Conservation (phyloP, 345 rosid species). For the Salix viminalis region DNA sequence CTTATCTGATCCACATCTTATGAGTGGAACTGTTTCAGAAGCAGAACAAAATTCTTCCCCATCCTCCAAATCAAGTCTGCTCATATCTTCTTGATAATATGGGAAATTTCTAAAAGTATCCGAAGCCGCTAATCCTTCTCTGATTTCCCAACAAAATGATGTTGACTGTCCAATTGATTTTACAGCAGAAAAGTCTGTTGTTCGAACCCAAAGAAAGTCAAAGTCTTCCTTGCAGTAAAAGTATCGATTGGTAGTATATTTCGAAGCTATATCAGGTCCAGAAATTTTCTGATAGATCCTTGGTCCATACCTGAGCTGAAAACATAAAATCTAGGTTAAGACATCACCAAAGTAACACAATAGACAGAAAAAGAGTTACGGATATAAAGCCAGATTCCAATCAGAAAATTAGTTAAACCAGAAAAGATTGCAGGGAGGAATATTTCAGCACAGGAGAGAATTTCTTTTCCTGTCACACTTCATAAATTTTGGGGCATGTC, state of each 20-base stretch:
- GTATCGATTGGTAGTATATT: slow-evolving; percentile 58
- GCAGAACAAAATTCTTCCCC: slow-evolving; percentile 43
- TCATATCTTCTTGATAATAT: slow-evolving; percentile 37
- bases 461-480: no score
- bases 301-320: slow-evolving; percentile 70
- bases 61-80: slow-evolving; percentile 33
- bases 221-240: slow-evolving; percentile 75
- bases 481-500: no score
- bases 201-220: slow-evolving; percentile 79
- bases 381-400: neutral
- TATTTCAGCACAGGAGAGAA: no score
- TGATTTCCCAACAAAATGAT: slow-evolving; percentile 58
- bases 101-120: slow-evolving; percentile 57
- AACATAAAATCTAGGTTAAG: slow-evolving; percentile 4
- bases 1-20: slow-evolving; percentile 36
- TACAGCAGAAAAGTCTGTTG: slow-evolving; percentile 60
- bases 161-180: slow-evolving; percentile 69
- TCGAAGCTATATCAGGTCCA: slow-evolving; percentile 54
- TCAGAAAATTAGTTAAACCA: neutral
- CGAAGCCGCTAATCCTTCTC: slow-evolving; percentile 29
- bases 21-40: slow-evolving; percentile 58
- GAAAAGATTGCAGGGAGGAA: neutral
- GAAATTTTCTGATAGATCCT: slow-evolving; percentile 56
- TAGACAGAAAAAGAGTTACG: neutral
- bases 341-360: neutral